Evolutionary conservation across 1,284 basidiomycete genomes (phyloP).

Genomic region (Trametes hirsuta): DNA sequence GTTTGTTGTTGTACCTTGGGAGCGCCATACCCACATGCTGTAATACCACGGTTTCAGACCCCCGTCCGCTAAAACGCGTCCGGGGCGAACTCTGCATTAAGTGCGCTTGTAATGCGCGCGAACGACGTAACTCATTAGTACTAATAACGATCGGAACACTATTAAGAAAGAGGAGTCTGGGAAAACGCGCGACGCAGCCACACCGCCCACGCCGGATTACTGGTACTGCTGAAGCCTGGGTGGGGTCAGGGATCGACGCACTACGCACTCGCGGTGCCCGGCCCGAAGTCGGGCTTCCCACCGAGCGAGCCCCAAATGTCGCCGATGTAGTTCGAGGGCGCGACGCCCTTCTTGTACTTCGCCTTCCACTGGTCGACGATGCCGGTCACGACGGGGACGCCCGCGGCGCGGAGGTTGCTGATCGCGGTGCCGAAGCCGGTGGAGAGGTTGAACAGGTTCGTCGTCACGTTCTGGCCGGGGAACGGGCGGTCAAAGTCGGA

Average conservation of each 20-base stretch:
- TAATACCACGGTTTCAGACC: no score
- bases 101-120: no score
- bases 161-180: no score
- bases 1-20: no score
- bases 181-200: not conserved
- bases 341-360: constrained; percentile 32
- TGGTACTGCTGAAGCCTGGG: not conserved
- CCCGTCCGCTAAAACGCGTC: no score
- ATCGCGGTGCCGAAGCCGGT: constrained; percentile 30
- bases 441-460: constrained; percentile 28
- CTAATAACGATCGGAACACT: no score
- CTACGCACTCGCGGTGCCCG: constrained; percentile 5
- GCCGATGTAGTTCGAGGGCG: constrained; percentile 37
- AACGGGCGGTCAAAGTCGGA: constrained; percentile 49
- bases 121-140: no score
- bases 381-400: constrained; percentile 35
- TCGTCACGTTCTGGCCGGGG: constrained; percentile 28
- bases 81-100: no score
- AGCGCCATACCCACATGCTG: no score
- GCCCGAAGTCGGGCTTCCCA: constrained; percentile 31
- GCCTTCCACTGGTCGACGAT: constrained; percentile 34
- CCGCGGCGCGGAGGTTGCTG: constrained; percentile 35
- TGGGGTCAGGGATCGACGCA: not conserved
- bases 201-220: not conserved
- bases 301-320: constrained; percentile 37